phyloP scores from a whole-genome alignment of 169 alveolate genomes.

The Plasmodium relictum region DNA sequence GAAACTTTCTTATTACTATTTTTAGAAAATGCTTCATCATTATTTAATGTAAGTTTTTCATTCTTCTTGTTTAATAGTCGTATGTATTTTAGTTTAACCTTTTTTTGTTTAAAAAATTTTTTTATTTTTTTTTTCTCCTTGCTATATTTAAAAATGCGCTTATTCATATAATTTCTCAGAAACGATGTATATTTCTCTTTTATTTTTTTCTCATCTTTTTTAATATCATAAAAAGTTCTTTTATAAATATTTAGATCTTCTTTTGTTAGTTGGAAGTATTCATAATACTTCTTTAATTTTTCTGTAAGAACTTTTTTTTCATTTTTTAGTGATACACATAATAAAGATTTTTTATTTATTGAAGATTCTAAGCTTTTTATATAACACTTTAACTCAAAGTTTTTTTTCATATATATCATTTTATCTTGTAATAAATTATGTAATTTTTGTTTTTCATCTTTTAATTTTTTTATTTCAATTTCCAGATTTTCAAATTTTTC shows the following conservation, averaged over 20 bases:
- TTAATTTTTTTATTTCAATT: conserved; percentile 7
- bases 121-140: too few species aligned
- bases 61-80: too few species aligned
- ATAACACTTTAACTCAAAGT: conserved; percentile 35
- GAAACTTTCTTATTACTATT: too few species aligned
- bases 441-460: conserved; percentile 21
- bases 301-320: conserved; percentile 8
- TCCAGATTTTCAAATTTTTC: conserved; percentile 25
- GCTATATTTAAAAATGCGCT: too few species aligned
- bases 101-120: too few species aligned
- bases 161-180: background rate
- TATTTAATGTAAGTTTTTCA: too few species aligned
- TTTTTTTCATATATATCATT: conserved; percentile 14
- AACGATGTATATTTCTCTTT: background rate
- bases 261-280: conserved; percentile 6
- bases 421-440: conserved; percentile 14
- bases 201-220: background rate
- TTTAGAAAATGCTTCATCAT: too few species aligned
- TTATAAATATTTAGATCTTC: conserved; percentile 13
- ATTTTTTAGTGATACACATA: background rate
- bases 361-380: conserved; percentile 3
- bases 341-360: background rate
- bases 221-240: background rate
- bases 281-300: conserved; percentile 15
- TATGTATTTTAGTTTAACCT: too few species aligned